Base-by-base conservation (phyloP, 2,329 filamentous ascomycete species). In the Monosporascus sp. region DNA sequence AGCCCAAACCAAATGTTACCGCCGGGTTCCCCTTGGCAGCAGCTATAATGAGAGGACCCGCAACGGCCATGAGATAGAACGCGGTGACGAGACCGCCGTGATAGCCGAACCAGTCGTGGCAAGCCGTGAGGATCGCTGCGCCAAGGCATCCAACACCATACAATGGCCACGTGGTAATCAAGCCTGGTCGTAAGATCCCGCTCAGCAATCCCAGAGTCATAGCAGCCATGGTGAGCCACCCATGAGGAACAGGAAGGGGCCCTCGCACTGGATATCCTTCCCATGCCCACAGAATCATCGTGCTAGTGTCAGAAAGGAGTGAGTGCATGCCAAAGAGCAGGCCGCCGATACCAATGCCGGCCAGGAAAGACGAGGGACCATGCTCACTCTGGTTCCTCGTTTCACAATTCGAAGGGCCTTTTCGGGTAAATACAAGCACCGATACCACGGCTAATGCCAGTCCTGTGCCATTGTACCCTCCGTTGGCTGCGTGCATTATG, bases 201-300 rank as follows among this genome's bases (percentile, higher is more conserved):
- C 88, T 75, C 15, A 91, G 68, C 20, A 96, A 76, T 51, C 94
- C 94, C 41, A 78, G 74, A 28, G 89, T 90, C 94, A 99, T 99
- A 55, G 87, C 87, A 51, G 89, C 80, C 50, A 97, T 82, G 2
- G 91, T 97, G 68, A 87, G 83, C 63, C 89, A 91, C 51, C 92
- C 94, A 65, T 97, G 91, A n/a, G 91, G 91, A 48, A 87, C 91
- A 56, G 91, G 84, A 49, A 94, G 83, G 2, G 94, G 94, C 7
- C 94, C 94, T 49, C 88, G 85, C 41, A 97, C 83, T 15, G 94
- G 94, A 64, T 89, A 99, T 7, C 94, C 94, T 63, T 97, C 91
- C 94, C 94, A 99, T 3, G 91, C 91, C 94, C 94, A 99, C 17
- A 92, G 80, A 54, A 97, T 97, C 91, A 99, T 97, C 51, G 94